phyloP scores from a whole-genome alignment of 108 stramenopile genomes.

The Cylindrotheca closterium region DNA sequence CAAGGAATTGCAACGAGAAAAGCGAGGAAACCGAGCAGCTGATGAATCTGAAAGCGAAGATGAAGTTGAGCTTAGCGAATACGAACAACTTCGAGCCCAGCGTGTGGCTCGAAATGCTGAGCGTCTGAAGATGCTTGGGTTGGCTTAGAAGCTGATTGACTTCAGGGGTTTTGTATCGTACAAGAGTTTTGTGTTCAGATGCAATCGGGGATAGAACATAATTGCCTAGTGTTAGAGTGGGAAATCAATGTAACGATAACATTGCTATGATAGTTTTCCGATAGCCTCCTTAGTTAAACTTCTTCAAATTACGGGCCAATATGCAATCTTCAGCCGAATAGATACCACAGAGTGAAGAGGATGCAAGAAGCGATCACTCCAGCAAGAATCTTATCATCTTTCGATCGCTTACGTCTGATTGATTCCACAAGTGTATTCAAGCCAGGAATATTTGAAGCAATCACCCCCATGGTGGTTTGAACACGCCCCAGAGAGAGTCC shows the following conservation, averaged over 20 bases:
- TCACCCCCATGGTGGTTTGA: slow-evolving; percentile 48
- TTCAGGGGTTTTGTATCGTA: no score
- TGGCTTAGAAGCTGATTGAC: slow-evolving; percentile 68
- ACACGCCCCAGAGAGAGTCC: slow-evolving; percentile 62
- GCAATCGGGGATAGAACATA: no score
- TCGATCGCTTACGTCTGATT: slow-evolving; percentile 68
- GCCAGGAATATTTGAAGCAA: slow-evolving; percentile 78
- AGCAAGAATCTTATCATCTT: slow-evolving; percentile 81
- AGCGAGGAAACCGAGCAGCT: slow-evolving; percentile 30
- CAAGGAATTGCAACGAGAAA: slow-evolving; percentile 58
- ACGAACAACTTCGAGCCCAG: slow-evolving; percentile 83
- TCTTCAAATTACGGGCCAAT: no score
- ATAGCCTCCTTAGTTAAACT: no score
- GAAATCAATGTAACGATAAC: no score
- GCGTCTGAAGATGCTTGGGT: slow-evolving; percentile 74
- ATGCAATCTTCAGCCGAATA: slow-evolving; percentile 62
- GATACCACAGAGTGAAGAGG: slow-evolving; percentile 85
- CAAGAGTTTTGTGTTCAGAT: no score
- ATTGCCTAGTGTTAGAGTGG: no score
- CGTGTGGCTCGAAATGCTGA: slow-evolving; percentile 85
- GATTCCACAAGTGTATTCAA: slow-evolving; percentile 74
- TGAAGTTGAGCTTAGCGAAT: slow-evolving; percentile 83
- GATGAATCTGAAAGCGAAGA: slow-evolving; percentile 50
- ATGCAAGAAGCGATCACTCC: slow-evolving; percentile 87
- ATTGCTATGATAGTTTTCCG: no score